A percentile compares a stretch with the other conserved stretches of the same genome.
phyloP scores from a whole-genome alignment of 2,329 filamentous ascomycete species.

The Tolypocladium amazonense region DNA sequence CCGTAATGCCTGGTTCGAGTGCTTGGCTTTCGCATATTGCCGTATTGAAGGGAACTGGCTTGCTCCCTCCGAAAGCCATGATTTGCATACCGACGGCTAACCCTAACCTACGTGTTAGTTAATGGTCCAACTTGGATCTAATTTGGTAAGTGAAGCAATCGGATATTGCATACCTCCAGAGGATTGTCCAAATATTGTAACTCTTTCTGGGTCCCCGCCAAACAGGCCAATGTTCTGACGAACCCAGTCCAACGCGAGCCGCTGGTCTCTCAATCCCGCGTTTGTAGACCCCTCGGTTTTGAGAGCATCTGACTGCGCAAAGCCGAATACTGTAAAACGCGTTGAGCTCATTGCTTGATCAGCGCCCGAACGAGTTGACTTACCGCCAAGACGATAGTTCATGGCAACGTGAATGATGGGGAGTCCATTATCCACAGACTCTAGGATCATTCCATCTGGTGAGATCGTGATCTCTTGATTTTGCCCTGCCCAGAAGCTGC shows the following conservation, averaged over 20 bases:
- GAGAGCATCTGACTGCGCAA: constrained; percentile 13
- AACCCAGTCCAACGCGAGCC: constrained; percentile 33
- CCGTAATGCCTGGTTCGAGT: constrained; percentile 39
- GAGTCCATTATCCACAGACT: constrained; percentile 31
- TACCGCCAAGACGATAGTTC: constrained; percentile 19
- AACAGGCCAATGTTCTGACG: constrained; percentile 53
- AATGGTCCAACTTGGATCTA: no score
- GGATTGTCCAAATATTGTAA: constrained; percentile 33
- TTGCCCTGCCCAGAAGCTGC: constrained; percentile 19
- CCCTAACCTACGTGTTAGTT: constrained; percentile 13
- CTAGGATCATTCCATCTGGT: constrained; percentile 33
- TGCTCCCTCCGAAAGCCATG: constrained; percentile 33
- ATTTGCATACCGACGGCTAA: constrained; percentile 34
- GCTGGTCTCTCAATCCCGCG: constrained; percentile 41
- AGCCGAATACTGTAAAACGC: constrained; percentile 13
- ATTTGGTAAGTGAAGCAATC: no score
- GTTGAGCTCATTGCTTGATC: background rate
- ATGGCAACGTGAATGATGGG: constrained; percentile 23
- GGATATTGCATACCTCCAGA: constrained; percentile 13
- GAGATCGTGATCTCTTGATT: constrained; percentile 21
- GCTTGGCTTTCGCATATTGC: constrained; percentile 35
- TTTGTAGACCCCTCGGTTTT: constrained; percentile 21
- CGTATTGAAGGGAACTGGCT: constrained; percentile 32
- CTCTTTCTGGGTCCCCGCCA: constrained; percentile 51
- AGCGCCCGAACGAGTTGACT: background rate